Conservation (phyloP, 177 flowering plant species). For the Vitis hybrid region DNA sequence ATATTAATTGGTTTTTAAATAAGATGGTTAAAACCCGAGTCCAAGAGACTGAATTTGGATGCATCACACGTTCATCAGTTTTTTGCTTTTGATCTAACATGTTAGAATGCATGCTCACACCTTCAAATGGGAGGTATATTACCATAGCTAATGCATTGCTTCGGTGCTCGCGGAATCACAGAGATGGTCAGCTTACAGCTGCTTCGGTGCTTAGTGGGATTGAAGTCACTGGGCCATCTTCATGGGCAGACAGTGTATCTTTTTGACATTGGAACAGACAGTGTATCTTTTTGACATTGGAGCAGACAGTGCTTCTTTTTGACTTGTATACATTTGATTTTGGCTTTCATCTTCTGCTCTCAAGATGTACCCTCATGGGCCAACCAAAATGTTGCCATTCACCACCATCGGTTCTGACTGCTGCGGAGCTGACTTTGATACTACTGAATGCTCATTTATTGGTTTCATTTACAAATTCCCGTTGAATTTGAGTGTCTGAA, state of each 20-base stretch:
- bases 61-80: not conserved
- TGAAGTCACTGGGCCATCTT: constrained; percentile 82
- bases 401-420: constrained; percentile 96
- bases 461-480: too few relatives aligned
- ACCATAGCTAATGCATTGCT: not conserved
- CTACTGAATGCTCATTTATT: too few relatives aligned
- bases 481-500: constrained; percentile 44
- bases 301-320: not conserved
- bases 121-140: not conserved
- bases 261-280: not conserved
- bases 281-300: not conserved
- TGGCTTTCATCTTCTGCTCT: constrained; percentile 4
- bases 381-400: constrained; percentile 91
- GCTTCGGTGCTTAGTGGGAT: constrained; percentile 99
- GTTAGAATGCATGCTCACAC: not conserved
- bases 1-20: too few relatives aligned
- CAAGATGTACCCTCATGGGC: constrained; percentile 98
- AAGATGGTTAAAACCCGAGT: too few relatives aligned
- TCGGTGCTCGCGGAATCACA: constrained; percentile 17
- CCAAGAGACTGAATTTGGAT: not conserved
- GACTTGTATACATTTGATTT: not conserved
- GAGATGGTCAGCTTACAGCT: constrained; percentile 98
- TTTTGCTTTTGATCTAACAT: not conserved
- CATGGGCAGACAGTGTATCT: constrained; percentile 89
- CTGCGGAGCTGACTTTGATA: too few relatives aligned